Conservation (phyloP, 768 basidiomycete genomes). For the Tulasnella sp. region DNA sequence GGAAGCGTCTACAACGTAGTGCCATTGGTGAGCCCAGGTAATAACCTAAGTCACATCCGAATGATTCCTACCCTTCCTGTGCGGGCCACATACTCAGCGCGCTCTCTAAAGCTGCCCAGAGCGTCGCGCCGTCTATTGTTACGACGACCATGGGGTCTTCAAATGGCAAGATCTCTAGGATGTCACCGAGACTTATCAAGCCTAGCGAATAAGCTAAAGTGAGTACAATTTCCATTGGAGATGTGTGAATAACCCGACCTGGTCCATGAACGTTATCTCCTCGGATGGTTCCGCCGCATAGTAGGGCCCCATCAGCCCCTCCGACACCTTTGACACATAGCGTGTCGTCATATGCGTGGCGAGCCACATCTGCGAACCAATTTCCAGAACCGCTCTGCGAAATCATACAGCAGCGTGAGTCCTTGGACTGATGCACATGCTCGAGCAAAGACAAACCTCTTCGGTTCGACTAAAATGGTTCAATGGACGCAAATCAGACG, state of each 20-base stretch:
- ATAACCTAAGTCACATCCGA: not conserved
- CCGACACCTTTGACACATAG: slow-evolving; percentile 45
- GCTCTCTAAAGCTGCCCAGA: slow-evolving; percentile 73
- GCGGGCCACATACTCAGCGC: slow-evolving; percentile 72
- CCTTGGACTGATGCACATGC: not conserved
- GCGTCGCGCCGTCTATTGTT: slow-evolving; percentile 62
- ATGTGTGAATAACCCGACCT: slow-evolving; percentile 35
- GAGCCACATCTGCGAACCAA: slow-evolving; percentile 77
- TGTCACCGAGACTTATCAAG: slow-evolving; percentile 69
- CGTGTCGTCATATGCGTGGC: slow-evolving; percentile 72
- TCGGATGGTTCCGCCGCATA: slow-evolving; percentile 74
- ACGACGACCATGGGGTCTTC: slow-evolving; percentile 76
- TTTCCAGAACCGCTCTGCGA: slow-evolving; percentile 57
- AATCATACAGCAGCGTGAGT: not conserved
- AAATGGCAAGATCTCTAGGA: slow-evolving; percentile 82
- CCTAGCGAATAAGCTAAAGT: slow-evolving; percentile 32
- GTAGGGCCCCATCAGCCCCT: slow-evolving; percentile 69
- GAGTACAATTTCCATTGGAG: not conserved
- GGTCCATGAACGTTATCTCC: slow-evolving; percentile 81
- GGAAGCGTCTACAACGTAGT: slow-evolving; percentile 59
- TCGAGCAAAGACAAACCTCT: not conserved
- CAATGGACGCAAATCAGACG: too few relatives aligned
- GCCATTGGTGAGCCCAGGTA: not conserved
- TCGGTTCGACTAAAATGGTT: not conserved
- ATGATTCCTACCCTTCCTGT: slow-evolving; percentile 66